Conservation (phyloP, 352 stramenopile species). For the Thalassiosira hispida region DNA sequence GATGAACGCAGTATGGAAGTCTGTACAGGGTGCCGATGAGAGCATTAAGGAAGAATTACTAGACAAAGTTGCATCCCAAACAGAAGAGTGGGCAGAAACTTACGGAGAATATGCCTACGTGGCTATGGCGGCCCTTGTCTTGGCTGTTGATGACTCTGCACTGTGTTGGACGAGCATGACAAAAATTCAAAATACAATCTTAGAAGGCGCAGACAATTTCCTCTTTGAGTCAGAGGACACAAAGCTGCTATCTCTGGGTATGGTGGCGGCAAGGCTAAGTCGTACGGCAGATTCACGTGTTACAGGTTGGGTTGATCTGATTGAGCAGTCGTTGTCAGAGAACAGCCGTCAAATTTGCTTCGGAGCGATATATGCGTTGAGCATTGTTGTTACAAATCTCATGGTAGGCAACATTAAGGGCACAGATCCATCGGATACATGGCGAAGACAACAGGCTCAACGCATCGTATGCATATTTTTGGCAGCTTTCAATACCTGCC, state of each 20-base stretch:
- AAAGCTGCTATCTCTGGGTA: conserved; percentile 37
- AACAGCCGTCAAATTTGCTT: conserved; percentile 21
- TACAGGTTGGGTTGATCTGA: conserved; percentile 37
- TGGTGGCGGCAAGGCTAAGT: conserved; percentile 41
- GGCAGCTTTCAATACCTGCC: conserved; percentile 27
- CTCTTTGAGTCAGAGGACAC: conserved; percentile 52
- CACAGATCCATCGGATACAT: conserved; percentile 49
- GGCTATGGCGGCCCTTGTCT: conserved; percentile 29
- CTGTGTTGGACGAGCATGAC: conserved; percentile 17
- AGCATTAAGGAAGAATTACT: conserved; percentile 24
- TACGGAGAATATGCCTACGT: conserved; percentile 45
- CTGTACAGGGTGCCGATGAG: conserved; percentile 27
- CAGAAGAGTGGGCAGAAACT: conserved; percentile 35
- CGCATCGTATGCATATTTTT: conserved; percentile 29
- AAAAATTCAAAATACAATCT: conserved; percentile 41
- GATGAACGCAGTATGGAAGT: conserved; percentile 31
- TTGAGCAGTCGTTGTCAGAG: conserved; percentile 26
- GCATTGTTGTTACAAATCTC: conserved; percentile 36
- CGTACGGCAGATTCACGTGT: conserved; percentile 45
- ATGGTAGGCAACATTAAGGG: conserved; percentile 19
- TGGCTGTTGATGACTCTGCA: conserved; percentile 28
- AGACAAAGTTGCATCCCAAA: conserved; percentile 10
- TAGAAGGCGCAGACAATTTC: conserved; percentile 29
- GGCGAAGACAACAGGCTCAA: conserved; percentile 30
- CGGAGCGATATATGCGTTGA: conserved; percentile 43